These are phyloP conservation scores for Aspergillus clavatus DNA, from an alignment of 2,329 filamentous ascomycete species.

Conservation along the genomic window DNA sequence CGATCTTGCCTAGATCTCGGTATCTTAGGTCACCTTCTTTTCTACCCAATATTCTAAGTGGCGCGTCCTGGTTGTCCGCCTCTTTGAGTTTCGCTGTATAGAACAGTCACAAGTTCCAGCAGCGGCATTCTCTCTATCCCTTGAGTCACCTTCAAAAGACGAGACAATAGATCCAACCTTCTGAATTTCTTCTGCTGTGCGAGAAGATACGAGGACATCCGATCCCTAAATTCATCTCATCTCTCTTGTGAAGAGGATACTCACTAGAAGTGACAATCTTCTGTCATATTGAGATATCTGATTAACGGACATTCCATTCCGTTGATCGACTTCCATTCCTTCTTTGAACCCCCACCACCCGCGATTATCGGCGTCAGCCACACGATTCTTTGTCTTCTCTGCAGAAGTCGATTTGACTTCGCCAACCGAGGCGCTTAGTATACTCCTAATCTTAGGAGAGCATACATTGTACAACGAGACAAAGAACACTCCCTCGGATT, in stretches of 20 bases:
- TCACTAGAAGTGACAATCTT: background rate
- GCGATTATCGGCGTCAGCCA: slow-evolving; percentile 26
- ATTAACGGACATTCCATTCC: slow-evolving; percentile 28
- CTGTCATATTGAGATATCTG: slow-evolving; percentile 19
- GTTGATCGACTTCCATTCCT: slow-evolving; percentile 30
- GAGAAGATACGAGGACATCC: slow-evolving; percentile 15
- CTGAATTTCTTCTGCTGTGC: slow-evolving; percentile 25
- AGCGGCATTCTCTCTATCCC: slow-evolving; percentile 14
- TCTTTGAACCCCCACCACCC: slow-evolving; percentile 20
- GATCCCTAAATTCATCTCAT: slow-evolving; percentile 15
- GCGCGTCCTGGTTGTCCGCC: slow-evolving; percentile 40
- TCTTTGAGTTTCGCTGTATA: slow-evolving; percentile 26
- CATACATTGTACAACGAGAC: slow-evolving; percentile 5
- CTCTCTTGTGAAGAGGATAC: slow-evolving; percentile 14
- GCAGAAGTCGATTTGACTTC: slow-evolving; percentile 8
- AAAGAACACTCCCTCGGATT: slow-evolving; percentile 4
- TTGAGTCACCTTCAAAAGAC: slow-evolving; percentile 17
- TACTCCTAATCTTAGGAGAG: slow-evolving; percentile 13
- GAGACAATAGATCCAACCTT: slow-evolving; percentile 4
- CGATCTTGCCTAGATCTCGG: slow-evolving; percentile 22
- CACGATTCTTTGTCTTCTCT: slow-evolving; percentile 19
- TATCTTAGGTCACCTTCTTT: slow-evolving; percentile 27
- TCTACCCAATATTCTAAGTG: slow-evolving; percentile 13
- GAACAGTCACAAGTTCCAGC: slow-evolving; percentile 11
- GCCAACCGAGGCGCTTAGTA: slow-evolving; percentile 9